Conservation (phyloP, 768 basidiomycete species). For the Lentinula sp. region DNA sequence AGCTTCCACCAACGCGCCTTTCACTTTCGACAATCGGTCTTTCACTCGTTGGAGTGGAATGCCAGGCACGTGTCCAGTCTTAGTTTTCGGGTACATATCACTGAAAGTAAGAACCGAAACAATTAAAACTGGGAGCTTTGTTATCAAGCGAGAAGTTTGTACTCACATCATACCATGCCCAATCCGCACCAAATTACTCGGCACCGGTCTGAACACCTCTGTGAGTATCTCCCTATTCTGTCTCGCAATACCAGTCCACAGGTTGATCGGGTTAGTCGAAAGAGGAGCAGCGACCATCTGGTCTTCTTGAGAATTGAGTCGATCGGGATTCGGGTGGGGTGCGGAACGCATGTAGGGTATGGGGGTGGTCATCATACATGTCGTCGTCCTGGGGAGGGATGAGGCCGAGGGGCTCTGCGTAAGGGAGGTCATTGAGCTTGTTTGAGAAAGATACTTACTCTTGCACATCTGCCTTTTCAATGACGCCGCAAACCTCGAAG, state of each 20-base stretch:
- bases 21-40: slow-evolving; percentile 61
- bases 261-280: slow-evolving; percentile 43
- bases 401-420: slow-evolving; percentile 79
- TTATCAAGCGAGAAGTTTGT: not conserved
- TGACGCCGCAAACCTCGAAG: slow-evolving; percentile 75
- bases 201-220: slow-evolving; percentile 82
- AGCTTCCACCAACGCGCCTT: slow-evolving; percentile 69
- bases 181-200: slow-evolving; percentile 77
- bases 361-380: slow-evolving; percentile 24
- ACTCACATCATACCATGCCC: slow-evolving; percentile 72
- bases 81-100: slow-evolving; percentile 68
- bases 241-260: slow-evolving; percentile 69
- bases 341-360: slow-evolving; percentile 76
- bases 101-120: slow-evolving; percentile 26
- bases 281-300: slow-evolving; percentile 74
- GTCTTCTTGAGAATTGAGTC: slow-evolving; percentile 55
- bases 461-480: slow-evolving; percentile 79
- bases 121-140: not conserved
- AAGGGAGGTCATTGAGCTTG: not conserved
- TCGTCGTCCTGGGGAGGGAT: slow-evolving; percentile 63
- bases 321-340: slow-evolving; percentile 64
- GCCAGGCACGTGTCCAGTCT: slow-evolving; percentile 72
- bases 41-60: slow-evolving; percentile 69
- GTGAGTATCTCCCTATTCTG: slow-evolving; percentile 83
- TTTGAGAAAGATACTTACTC: slow-evolving; percentile 35